phyloP scores from a whole-genome alignment of 2,329 filamentous ascomycete species.

The Plenodomus tracheiphilus region DNA sequence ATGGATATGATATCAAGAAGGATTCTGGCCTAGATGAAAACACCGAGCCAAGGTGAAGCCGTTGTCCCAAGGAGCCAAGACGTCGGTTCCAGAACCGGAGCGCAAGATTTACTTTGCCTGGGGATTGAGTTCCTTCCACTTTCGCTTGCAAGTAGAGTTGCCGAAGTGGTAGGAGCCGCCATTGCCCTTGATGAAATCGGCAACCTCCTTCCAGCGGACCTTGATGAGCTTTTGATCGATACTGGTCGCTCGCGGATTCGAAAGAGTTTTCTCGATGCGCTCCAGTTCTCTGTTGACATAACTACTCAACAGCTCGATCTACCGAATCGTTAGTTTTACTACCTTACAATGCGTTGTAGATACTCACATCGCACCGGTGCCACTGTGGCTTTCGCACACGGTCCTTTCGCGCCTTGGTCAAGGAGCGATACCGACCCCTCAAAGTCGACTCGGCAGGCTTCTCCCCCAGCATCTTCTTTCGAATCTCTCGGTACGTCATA shows the following conservation, averaged over 20 bases:
- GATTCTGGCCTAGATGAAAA: not conserved
- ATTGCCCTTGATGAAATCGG: slow-evolving; percentile 55
- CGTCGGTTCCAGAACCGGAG: not conserved
- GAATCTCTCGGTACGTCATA: slow-evolving; percentile 68
- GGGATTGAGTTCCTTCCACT: slow-evolving; percentile 54
- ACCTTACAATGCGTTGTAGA: not conserved
- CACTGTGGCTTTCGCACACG: slow-evolving; percentile 69
- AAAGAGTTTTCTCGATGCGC: slow-evolving; percentile 16
- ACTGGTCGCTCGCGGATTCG: slow-evolving; percentile 7
- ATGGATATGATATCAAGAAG: too few species aligned
- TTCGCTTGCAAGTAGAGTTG: slow-evolving; percentile 65
- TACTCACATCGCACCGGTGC: slow-evolving; percentile 65
- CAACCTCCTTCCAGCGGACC: slow-evolving; percentile 63
- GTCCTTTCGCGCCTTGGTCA: slow-evolving; percentile 66
- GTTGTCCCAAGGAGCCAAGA: not conserved
- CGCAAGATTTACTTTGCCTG: not conserved
- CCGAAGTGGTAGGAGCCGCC: slow-evolving; percentile 64
- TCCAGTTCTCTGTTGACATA: slow-evolving; percentile 27
- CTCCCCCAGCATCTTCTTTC: slow-evolving; percentile 57
- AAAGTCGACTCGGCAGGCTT: slow-evolving; percentile 72
- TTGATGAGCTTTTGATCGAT: slow-evolving; percentile 40
- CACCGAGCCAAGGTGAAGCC: not conserved
- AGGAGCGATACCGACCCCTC: slow-evolving; percentile 66
- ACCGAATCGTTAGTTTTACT: slow-evolving; percentile 7
- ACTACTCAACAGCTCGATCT: slow-evolving; percentile 31